These are phyloP conservation scores for Solanum tarijense DNA, from an alignment of 257 asterid genomes.

Conservation along the genomic window DNA sequence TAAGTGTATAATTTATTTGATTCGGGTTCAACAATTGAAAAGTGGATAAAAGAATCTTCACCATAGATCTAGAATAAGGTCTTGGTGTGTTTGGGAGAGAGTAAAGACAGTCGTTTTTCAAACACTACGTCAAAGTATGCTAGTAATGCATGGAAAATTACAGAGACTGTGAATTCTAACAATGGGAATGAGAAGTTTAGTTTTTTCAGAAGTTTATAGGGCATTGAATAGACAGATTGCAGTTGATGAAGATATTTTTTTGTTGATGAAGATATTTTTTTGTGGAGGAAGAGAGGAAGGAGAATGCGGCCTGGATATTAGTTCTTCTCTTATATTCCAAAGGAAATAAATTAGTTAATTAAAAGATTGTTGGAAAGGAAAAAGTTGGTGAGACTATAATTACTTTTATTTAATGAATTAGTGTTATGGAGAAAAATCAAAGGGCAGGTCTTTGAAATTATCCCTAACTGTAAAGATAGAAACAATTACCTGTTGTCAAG, in stretches of 20 bases:
- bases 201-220: not conserved
- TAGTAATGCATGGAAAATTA: not conserved
- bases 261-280: not conserved
- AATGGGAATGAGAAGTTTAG: not conserved
- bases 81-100: not conserved
- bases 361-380: not conserved
- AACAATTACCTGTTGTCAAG: not conserved
- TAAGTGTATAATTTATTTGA: not conserved
- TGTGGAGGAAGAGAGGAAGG: not conserved
- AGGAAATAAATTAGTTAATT: not conserved
- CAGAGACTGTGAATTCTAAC: not conserved
- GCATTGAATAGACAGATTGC: not conserved
- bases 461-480: not conserved
- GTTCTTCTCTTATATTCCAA: not conserved
- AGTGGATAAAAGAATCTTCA: not conserved
- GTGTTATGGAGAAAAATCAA: not conserved
- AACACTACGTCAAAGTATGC: not conserved
- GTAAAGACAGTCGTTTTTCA: not conserved
- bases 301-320: not conserved
- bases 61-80: not conserved
- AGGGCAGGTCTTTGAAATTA: not conserved
- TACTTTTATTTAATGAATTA: not conserved
- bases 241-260: not conserved
- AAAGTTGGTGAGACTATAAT: not conserved
- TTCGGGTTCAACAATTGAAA: not conserved